Evolutionary conservation across 202 grass and related monocot species (phyloP), one percentile per base, ranked within the genome.

Genomic region (Carex arenaria): DNA sequence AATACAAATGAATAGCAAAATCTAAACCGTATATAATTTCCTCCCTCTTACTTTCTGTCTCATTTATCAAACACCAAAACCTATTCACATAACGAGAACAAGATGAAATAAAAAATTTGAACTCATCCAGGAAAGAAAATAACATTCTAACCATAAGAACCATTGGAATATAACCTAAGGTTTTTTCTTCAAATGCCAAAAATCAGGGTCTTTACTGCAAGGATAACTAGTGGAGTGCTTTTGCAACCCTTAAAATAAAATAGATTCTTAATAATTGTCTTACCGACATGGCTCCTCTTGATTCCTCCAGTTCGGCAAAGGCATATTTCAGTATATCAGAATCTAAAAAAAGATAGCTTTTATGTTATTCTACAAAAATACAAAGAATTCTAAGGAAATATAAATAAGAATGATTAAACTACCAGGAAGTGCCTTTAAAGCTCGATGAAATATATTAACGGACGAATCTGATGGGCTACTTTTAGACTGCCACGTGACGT

Each of bases 361-460:
- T 36, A 61, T 36, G 19, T 49, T 82, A 49, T 70, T 38, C 20
- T 82, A 88, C 26, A 61, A 5, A 88, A 83, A 47, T 80, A 49
- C 8, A 47, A 20, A 92, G 65, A 81, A 84, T 61, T 56, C 28
- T 28, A 49, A 53, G 13, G 10, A 67, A 64, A 5, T 67, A 70
- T 82, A 55, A 82, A 53, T 82, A 67, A 53, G 30, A 69, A 82
- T 17, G 7, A 56, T 56, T 66, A 43, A 72, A 84, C 84, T 98
- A 98, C 93, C 95, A 92, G 93, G 95, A 87, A 98, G 85, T 34
- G 95, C 95, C 79, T 95, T 98, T 78, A 95, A 79, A 90, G 95
- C 91, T 34, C 95, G 93, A 72, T 98, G 95, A 90, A 98, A 93
- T 89, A 95, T 85, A 90, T 98, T 95, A 67, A 91, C 83, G 20